Percentiles rank a stretch among this genome's conserved stretches.
These are phyloP conservation scores for Arabidopsis thaliana DNA, from an alignment of 345 rosid species.

Conservation along the genomic window DNA sequence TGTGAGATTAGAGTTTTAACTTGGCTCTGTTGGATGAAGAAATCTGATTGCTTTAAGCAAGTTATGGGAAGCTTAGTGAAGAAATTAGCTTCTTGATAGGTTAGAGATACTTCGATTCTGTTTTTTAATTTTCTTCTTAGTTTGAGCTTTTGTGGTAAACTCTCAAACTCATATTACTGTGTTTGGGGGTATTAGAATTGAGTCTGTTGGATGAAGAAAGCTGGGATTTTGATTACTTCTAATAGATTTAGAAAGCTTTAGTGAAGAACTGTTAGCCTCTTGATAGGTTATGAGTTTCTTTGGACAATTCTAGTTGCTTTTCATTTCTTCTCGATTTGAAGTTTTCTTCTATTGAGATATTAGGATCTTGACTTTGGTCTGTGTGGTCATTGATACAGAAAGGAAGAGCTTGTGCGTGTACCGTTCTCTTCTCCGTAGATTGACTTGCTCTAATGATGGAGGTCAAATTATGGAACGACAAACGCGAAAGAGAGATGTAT, in stretches of 20 bases:
- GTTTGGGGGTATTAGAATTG: not conserved
- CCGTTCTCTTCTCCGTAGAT: slow-evolving; percentile 68
- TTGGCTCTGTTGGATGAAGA: not conserved
- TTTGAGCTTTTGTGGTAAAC: not conserved
- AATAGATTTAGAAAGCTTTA: not conserved
- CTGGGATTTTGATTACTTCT: slow-evolving; percentile 5
- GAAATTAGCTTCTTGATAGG: not conserved
- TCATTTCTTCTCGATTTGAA: not conserved
- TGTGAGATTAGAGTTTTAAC: not conserved
- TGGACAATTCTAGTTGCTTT: not conserved
- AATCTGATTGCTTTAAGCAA: slow-evolving; percentile 18
- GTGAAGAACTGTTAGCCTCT: not conserved
- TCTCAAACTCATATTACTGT: not conserved
- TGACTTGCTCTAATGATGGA: slow-evolving; percentile 52
- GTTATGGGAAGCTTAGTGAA: not conserved
- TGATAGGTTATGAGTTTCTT: slow-evolving; percentile 7
- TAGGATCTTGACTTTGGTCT: not conserved
- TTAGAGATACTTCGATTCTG: not conserved
- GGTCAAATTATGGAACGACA: slow-evolving; percentile 90
- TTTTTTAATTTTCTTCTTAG: not conserved
- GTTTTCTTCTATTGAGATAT: not conserved
- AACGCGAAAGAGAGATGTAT: slow-evolving; percentile 95
- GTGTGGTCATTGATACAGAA: slow-evolving; percentile 9
- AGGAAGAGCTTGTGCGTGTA: slow-evolving; percentile 57
- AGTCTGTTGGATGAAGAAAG: not conserved